Conservation (phyloP, 371 early-diverging fungal genomes). For the Mucor ambiguus region DNA sequence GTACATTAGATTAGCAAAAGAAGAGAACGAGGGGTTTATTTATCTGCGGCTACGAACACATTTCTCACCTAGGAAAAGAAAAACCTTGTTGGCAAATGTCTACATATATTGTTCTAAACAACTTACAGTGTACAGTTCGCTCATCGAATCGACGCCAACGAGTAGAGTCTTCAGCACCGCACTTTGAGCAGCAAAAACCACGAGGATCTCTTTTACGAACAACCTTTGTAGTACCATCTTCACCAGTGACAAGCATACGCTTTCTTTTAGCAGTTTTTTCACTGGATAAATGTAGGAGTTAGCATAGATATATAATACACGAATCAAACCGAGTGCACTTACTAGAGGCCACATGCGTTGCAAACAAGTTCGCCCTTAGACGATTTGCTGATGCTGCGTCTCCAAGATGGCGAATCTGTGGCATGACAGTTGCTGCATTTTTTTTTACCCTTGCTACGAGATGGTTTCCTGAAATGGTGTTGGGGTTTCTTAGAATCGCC, state of each 20-base stretch:
- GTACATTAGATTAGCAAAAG: background rate
- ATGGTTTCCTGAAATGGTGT: background rate
- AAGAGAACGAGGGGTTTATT: no score
- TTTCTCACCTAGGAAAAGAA: background rate
- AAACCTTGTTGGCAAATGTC: background rate
- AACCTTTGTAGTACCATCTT: slow-evolving; percentile 20
- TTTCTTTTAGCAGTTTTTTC: slow-evolving; percentile 23
- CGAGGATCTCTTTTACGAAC: slow-evolving; percentile 20
- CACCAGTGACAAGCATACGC: slow-evolving; percentile 21
- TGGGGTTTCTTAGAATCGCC: background rate
- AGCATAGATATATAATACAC: background rate
- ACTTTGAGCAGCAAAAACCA: slow-evolving; percentile 9
- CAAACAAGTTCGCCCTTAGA: slow-evolving; percentile 68
- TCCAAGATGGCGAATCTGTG: slow-evolving; percentile 94
- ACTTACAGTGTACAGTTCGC: slow-evolving; percentile 2
- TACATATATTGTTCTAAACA: no score
- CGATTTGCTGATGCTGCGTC: slow-evolving; percentile 71
- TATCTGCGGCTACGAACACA: background rate
- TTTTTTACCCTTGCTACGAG: slow-evolving; percentile 20
- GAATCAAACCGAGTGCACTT: slow-evolving; percentile 21
- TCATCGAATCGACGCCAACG: slow-evolving; percentile 25
- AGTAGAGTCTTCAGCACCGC: slow-evolving; percentile 16
- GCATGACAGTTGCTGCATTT: slow-evolving; percentile 86
- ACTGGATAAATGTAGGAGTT: slow-evolving; percentile 5
- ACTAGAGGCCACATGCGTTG: slow-evolving; percentile 97